Evolutionary conservation across 805 yeast genomes (phyloP), one percentile per base, ranked within the genome.

Genomic region (Candida ulmi): DNA sequence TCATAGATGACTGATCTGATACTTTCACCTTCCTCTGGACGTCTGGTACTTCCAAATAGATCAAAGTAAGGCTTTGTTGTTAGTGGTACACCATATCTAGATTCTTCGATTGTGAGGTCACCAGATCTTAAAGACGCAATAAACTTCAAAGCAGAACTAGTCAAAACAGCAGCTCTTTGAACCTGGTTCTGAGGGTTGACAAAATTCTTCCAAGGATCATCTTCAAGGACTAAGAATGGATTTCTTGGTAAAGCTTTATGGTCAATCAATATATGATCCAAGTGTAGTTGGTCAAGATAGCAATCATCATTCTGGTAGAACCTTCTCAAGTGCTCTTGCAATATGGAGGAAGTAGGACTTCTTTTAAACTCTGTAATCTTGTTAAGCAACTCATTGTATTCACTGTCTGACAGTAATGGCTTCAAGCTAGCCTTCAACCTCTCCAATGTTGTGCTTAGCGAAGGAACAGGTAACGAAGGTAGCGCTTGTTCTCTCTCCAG

Each of bases 171-270:
- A 8, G 90, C 80, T 28, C 91, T 58, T 45, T 78, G 81, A 11
- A 76, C 65, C 61, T 84, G 95, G 37, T 74, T 66, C 13, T 87
- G 84, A 5, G 80, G 80, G 2, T 52, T 38, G 11, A 68, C 60
- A 39, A 63, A 70, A 42, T 72, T 73, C 15, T 76, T 69, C 45
- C 77, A 68, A 1, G 91, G 90, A 47, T 84, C 95, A 53, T 83
- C 83, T 46, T 83, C 88, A 15, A 84, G 58, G 11, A 84, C 74
- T 47, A 84, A 68, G 51, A 81, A 83, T 2, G 95, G 95, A 55
- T 83, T 84, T 44, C 91, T 66, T 5, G 95, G 95, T 32, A 84
- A 62, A 1, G 78, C 66, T 25, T 58, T 53, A 21, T 63, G 66
- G 44, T 66, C 68, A 37, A 66, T 45, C 17, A 59, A 46, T 28